Conservation (phyloP, 2,329 filamentous ascomycete genomes). For the Helminthosporium solani region DNA sequence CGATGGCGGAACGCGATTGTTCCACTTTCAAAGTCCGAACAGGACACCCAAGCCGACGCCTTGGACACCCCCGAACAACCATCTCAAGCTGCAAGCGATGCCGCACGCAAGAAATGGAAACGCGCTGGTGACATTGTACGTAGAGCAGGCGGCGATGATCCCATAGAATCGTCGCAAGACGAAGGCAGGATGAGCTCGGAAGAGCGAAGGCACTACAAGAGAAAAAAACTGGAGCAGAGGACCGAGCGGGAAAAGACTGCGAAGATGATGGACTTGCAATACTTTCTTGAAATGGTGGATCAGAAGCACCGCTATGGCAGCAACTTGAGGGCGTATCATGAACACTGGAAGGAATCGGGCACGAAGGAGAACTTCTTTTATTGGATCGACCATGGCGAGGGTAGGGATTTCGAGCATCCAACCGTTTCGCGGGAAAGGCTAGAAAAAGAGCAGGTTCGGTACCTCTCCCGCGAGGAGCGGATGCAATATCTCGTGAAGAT, state of each 20-base stretch:
- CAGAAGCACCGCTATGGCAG: conserved; percentile 84
- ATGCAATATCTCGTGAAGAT: conserved; percentile 77
- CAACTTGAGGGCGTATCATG: conserved; percentile 78
- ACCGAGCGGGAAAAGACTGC: conserved; percentile 63
- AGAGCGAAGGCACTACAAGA: conserved; percentile 34
- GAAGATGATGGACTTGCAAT: conserved; percentile 80
- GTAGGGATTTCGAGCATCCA: conserved; percentile 67
- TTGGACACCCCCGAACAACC: conserved; percentile 26
- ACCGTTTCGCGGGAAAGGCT: conserved; percentile 72
- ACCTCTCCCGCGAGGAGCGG: conserved; percentile 79
- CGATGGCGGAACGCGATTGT: conserved; percentile 55
- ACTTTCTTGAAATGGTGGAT: conserved; percentile 85
- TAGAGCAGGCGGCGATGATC: conserved; percentile 69
- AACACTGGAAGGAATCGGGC: conserved; percentile 74
- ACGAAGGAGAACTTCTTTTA: conserved; percentile 91
- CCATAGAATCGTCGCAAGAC: conserved; percentile 51
- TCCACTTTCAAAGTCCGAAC: conserved; percentile 45
- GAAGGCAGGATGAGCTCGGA: conserved; percentile 42
- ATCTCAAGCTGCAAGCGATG: conserved; percentile 33
- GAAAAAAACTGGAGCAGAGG: conserved; percentile 52
- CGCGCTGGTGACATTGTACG: conserved; percentile 70
- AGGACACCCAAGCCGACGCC: conserved; percentile 19
- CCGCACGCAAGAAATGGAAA: conserved; percentile 71
- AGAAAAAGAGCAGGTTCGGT: conserved; percentile 78
- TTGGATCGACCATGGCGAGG: conserved; percentile 84